Evolutionary conservation across 768 basidiomycete species (phyloP), one percentile per base, ranked within the genome.

Genomic region (Lyophyllum atratum): DNA sequence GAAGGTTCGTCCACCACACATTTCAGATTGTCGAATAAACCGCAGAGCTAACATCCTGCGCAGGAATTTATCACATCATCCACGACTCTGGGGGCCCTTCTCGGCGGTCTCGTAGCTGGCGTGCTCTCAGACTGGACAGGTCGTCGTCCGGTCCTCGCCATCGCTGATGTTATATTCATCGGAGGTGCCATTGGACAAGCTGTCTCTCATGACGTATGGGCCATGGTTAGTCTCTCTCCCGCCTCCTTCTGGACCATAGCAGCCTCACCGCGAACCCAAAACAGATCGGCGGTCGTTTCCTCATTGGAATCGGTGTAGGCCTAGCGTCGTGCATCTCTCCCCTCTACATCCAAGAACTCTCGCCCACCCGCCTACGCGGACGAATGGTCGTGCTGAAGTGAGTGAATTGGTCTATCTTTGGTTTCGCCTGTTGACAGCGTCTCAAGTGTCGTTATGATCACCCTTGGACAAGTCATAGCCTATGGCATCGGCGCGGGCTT

Each of bases 1-100:
- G 68, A 89, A 89, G 77, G 88, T 84, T 46, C 34, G 59, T 54
- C 19, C 26, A 19, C 12, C 19, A n/a, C n/a, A n/a, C n/a, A 1
- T 40, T 17, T 12, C 3, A 19, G n/a, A 42, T 8, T 25, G 8
- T 9, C 21, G n/a, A 25, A 14, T n/a, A n/a, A n/a, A 11, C 11
- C 24, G 12, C 42, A 17, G 11, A 25, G 29, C 44, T 45, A 15
- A 52, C 34, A 52, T 37, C 26, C 29, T 54, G 24, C 25, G 25
- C 64, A 89, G 87, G 91, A 93, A 79, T 79, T 91, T 31, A 90
- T 92, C 67, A 92, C 90, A 0, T 89, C 89, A 6, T 74, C 89
- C 0, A 92, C 90, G 0, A 93, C 90, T 0, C 76, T 92, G 25
- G 89, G 89, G 11, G 91, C 91, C 0, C 76, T 93, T 4, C 56